Conservation (phyloP, 495 filamentous ascomycete genomes). For the Lepraria neglecta region DNA sequence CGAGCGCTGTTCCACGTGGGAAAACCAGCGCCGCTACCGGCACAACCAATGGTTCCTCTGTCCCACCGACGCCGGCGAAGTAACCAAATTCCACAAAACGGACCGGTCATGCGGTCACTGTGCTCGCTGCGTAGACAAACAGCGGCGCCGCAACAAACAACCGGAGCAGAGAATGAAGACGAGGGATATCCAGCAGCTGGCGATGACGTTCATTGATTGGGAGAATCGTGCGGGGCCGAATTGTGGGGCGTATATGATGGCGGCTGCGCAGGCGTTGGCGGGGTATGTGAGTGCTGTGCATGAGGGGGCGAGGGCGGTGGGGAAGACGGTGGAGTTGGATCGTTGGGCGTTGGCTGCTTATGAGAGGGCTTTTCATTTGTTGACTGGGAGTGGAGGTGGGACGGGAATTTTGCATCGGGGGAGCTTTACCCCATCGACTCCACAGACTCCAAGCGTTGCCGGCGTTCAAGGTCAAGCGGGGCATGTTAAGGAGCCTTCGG, state of each 20-base stretch:
- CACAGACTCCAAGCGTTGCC: no score
- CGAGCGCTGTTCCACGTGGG: constrained; percentile 6
- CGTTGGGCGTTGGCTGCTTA: neutral
- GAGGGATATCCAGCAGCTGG: neutral
- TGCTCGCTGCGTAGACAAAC: neutral
- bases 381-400: neutral
- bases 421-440: no score
- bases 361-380: neutral
- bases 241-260: neutral
- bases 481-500: neutral
- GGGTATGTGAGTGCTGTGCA: neutral
- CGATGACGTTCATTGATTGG: neutral
- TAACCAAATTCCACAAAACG: neutral
- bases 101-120: neutral
- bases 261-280: neutral
- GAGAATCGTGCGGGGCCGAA: neutral
- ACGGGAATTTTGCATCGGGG: no score
- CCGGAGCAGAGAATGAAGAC: neutral
- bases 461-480: no score
- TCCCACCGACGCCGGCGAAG: neutral
- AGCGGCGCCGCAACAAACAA: neutral
- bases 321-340: neutral
- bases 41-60: constrained; percentile 9
- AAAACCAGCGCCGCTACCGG: neutral
- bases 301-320: neutral